These are phyloP conservation scores for Aspergillus mulundensis DNA, from an alignment of 495 filamentous ascomycete species.

Conservation along the genomic window DNA sequence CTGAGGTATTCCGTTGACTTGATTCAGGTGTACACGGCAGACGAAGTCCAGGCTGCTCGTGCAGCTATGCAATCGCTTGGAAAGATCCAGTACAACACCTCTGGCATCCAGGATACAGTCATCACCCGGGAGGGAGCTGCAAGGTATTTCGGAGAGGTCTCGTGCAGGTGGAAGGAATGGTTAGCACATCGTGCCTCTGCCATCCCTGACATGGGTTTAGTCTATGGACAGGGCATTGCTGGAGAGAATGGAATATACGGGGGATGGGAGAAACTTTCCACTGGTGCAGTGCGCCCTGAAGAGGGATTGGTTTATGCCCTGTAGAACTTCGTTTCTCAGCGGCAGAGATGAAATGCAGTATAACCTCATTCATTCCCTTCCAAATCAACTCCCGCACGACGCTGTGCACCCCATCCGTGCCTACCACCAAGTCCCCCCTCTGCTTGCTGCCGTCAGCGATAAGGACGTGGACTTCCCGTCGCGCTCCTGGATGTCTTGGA, in stretches of 20 bases:
- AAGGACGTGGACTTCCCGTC: too few relatives aligned
- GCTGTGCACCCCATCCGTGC: too few relatives aligned
- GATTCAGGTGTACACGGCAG: neutral
- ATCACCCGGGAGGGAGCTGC: neutral
- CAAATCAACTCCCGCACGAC: too few relatives aligned
- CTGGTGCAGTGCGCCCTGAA: neutral
- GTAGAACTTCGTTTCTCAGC: too few relatives aligned
- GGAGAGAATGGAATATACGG: neutral
- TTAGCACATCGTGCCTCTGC: too few relatives aligned
- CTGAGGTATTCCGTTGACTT: neutral
- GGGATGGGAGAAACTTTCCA: neutral
- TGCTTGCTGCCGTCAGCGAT: too few relatives aligned
- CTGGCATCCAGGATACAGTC: neutral
- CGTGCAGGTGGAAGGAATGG: too few relatives aligned
- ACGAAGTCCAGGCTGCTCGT: neutral
- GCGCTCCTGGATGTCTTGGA: too few relatives aligned
- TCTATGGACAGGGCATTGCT: neutral
- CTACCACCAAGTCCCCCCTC: too few relatives aligned
- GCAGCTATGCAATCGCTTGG: neutral
- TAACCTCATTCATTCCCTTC: too few relatives aligned
- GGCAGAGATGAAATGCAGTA: too few relatives aligned
- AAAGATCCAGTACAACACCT: slow-evolving; percentile 2
- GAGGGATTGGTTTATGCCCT: neutral
- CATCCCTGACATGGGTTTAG: neutral
- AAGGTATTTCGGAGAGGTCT: neutral